Evolutionary conservation across 192 early-diverging fungal species (phyloP).

Genomic region (Allomyces macrogynus): DNA sequence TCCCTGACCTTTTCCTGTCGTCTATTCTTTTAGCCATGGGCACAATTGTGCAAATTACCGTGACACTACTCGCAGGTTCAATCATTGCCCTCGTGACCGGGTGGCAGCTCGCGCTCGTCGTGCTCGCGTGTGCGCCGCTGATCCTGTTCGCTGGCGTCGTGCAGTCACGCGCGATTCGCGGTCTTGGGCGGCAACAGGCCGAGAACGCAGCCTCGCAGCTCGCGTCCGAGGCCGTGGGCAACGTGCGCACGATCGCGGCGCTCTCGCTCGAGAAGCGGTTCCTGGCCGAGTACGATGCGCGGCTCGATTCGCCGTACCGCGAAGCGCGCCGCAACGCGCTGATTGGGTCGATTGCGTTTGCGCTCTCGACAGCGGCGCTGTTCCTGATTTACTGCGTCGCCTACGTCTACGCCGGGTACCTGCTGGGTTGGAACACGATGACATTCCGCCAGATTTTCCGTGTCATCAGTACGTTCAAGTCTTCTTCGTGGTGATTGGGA

Average conservation of each 20-base stretch:
- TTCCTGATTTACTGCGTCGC: slow-evolving; percentile 55
- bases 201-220: slow-evolving; percentile 62
- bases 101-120: slow-evolving; percentile 71
- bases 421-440: slow-evolving; percentile 25
- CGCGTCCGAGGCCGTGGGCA: slow-evolving; percentile 62
- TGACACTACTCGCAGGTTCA: slow-evolving; percentile 16
- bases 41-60: slow-evolving; percentile 1
- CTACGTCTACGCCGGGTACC: slow-evolving; percentile 45
- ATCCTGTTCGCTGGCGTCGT: slow-evolving; percentile 25
- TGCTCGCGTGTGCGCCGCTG: slow-evolving; percentile 37
- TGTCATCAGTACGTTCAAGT: slow-evolving; percentile 46
- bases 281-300: slow-evolving; percentile 34
- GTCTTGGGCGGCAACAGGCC: slow-evolving; percentile 45
- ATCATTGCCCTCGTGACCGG: slow-evolving; percentile 46
- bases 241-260: slow-evolving; percentile 69
- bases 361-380: slow-evolving; percentile 42
- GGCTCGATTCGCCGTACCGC: slow-evolving; percentile 43
- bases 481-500: too few relatives aligned
- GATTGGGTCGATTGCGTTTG: slow-evolving; percentile 50
- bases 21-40: not conserved
- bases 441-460: slow-evolving; percentile 27
- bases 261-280: slow-evolving; percentile 55
- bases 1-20: too few relatives aligned
- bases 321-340: slow-evolving; percentile 40
- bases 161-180: slow-evolving; percentile 25